A percentile compares a stretch with the other conserved stretches of the same genome.
phyloP scores from a whole-genome alignment of 75 land plant genomes.

The Picea sitchensis region DNA sequence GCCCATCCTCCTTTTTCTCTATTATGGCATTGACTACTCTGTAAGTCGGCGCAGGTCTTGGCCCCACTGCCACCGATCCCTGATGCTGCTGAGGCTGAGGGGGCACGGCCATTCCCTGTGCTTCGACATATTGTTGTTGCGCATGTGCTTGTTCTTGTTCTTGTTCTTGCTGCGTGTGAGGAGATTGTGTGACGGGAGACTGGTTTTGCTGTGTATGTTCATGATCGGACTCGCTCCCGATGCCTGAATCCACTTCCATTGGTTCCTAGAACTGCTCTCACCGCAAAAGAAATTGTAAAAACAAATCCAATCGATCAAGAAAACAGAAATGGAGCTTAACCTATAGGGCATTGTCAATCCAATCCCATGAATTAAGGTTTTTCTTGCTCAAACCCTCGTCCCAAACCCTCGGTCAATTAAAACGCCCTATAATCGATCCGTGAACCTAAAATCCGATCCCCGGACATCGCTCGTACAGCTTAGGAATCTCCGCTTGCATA shows the following conservation, averaged over 20 bases:
- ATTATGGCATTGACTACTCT: conserved; percentile 64
- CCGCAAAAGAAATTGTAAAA: no score
- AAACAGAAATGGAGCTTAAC: no score
- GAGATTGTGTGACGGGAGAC: background rate
- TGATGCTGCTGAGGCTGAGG: conserved; percentile 27
- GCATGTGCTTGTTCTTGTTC: background rate
- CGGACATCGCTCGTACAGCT: no score
- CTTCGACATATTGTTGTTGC: conserved; percentile 1
- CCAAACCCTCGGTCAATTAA: no score
- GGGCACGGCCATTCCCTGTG: conserved; percentile 12
- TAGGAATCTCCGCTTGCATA: no score
- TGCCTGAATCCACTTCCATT: conserved; percentile 47
- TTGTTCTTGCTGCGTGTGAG: background rate
- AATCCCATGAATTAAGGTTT: no score
- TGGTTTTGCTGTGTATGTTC: background rate
- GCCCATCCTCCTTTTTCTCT: conserved; percentile 97
- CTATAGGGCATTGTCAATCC: no score
- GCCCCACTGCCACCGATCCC: conserved; percentile 32
- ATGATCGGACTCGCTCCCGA: conserved; percentile 38
- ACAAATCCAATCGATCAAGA: no score
- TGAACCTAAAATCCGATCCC: no score
- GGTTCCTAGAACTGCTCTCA: background rate
- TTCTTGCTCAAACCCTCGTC: no score
- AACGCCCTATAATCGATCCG: no score
- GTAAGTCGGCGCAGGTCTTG: conserved; percentile 83